Evolutionary conservation across 345 rosid species (phyloP), one percentile per base, ranked within the genome.

Genomic region (Dimocarpus longan): DNA sequence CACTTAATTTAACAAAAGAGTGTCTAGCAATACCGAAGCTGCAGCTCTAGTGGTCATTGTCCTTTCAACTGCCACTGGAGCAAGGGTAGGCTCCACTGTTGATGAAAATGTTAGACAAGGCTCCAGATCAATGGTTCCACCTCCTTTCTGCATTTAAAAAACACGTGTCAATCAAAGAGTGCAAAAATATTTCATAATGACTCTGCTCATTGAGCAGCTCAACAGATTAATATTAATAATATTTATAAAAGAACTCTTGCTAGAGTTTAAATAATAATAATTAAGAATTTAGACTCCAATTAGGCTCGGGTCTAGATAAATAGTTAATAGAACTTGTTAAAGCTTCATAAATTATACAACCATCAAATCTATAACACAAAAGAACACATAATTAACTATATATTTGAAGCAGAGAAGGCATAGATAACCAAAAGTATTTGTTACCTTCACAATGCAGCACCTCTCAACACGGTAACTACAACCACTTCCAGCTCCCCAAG

Each of bases 31-130:
- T 93, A 97, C 98, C 88, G 98, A 97, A 82, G 99, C 99, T 52
- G 99, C 99, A 46, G 98, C 99, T 75, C 99, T 88, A 56, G 99
- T 97, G 72, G 99, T 97, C 98, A 97, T 97, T 74, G 99, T 90
- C 76, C 99, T 91, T 83, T 97, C 99, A 76, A 94, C 98, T 77
- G 97, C 98, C 78, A 97, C 89, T 28, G 99, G 99, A 84, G 99
- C 99, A 80, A 97, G 97, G 16, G 99, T 97, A 62, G 99, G 99
- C 84, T 97, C 99, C 65, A 92, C 97, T 1, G 98, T 87, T 5
- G 98, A 97, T 50, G 98, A 91, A 86, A 94, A 98, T 59, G 97
- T 88, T 54, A 97, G 95, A 84, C 97, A 97, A 68, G 99, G 96
- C 82, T 94, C 98, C 11, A 97, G 95, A 84, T 97, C 97, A 78